Evolutionary conservation across 2,329 filamentous ascomycete genomes (phyloP), one percentile per base, ranked within the genome.

Genomic region (Fusarium mangiferae): DNA sequence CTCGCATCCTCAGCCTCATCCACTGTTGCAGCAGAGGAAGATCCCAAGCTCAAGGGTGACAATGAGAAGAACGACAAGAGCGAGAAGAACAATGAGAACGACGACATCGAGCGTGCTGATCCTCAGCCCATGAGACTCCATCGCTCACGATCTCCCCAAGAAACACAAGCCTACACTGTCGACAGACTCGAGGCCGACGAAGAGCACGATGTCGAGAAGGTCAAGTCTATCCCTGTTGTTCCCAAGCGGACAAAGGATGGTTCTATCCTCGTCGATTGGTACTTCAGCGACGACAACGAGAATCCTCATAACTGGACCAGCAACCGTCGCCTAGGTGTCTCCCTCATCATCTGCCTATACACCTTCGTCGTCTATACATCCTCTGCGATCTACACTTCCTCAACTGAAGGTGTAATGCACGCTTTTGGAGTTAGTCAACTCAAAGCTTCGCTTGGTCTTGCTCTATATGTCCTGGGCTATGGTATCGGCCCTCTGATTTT

Each of bases 401-500:
- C 84, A 17, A 80, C 81, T 38, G 75, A 78, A 35, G 87, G 87
- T 13, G 83, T 92, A 22, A 86, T 87, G 78, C 70, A 81, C 14
- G 82, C 83, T 24, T 92, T 91, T 72, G 84, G 84, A 36, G 87
- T 92, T 45, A 83, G 83, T 28, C 79, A 84, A 36, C 82, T 87
- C 15, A 83, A 86, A 15, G 88, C 89, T 5, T 87, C 87, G 0
- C 83, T 92, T 0, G 90, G 89, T 1, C 83, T 92, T 10, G 86
- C 89, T 0, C 85, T 92, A 66, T 92, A 91, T 76, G 90, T 92
- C 3, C 81, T 91, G 1, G 90, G 89, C 3, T 90, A 90, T 70
- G 90, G 91, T 18, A 81, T 90, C 22, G 91, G 91, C 0, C 91
- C 91, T 2, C 81, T 93, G 33, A 70, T 94, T 30, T 93, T 90